Conservation (phyloP, 768 basidiomycete species). For the Lactifluus piperatus region DNA sequence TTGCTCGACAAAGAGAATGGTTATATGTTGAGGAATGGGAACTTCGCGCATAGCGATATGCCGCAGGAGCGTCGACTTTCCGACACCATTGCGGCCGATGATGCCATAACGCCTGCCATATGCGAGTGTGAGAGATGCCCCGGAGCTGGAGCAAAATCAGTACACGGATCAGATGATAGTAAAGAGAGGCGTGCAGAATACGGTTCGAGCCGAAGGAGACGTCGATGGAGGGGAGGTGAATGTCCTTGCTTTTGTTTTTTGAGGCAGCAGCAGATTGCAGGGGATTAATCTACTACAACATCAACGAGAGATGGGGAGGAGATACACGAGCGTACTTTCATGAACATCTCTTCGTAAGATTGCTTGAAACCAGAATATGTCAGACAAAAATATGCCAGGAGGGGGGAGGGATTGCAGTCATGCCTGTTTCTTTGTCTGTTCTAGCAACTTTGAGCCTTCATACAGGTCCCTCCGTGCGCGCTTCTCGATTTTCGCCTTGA, state of each 20-base stretch:
- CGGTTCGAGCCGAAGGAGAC: conserved; percentile 94
- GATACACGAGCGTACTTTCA: conserved; percentile 53
- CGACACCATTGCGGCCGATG: conserved; percentile 73
- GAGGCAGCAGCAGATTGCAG: conserved; percentile 65
- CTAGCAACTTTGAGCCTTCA: conserved; percentile 92
- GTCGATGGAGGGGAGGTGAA: conserved; percentile 90
- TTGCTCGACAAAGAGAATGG: conserved; percentile 97
- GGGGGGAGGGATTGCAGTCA: conserved; percentile 11
- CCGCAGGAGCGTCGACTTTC: conserved; percentile 92
- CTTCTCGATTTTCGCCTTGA: conserved; percentile 98
- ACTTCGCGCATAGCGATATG: conserved; percentile 95
- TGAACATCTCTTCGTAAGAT: conserved; percentile 98
- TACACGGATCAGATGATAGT: neutral
- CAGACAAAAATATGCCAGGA: neutral
- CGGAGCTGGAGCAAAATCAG: conserved; percentile 41
- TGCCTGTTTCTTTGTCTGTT: conserved; percentile 86
- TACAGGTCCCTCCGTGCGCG: conserved; percentile 84
- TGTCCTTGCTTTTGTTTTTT: conserved; percentile 97
- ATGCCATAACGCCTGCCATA: conserved; percentile 87
- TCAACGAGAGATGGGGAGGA: neutral
- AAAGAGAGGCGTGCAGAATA: conserved; percentile 54
- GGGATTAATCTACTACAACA: conserved; percentile 67
- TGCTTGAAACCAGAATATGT: conserved; percentile 43
- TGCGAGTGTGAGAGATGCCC: conserved; percentile 79
- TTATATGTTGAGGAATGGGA: conserved; percentile 88